Base-by-base conservation (phyloP, 768 basidiomycete species). In the Crucibulum laeve region DNA sequence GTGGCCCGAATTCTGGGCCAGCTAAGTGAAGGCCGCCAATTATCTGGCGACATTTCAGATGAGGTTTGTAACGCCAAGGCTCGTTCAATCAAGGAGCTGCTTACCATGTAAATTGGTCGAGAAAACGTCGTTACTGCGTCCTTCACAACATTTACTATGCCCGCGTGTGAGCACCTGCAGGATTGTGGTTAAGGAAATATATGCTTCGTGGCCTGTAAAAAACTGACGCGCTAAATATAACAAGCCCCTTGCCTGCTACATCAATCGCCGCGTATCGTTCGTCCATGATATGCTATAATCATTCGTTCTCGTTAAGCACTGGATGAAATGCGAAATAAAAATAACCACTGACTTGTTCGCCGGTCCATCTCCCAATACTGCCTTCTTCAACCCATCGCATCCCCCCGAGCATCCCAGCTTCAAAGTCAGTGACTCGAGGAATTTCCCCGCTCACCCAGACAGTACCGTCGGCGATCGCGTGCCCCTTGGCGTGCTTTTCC, bases 11-110 rank as follows among this genome's bases (percentile, higher is more conserved):
- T 47, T 88, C 85, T 0, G 83, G 72, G 5, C 81, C 77, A 1
- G 83, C 87, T n/a, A 92, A 80, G 58, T 93, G 91, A 8, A 92
- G 66, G 17, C 90, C 91, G 1, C 90, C 90, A 28, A 91, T 72
- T 38, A 89, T 69, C 87, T 90, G 47, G 25, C 14, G 18, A 26
- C 18, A 15, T 23, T 36, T 35, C 7, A 19, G 24, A 36, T 25
- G 25, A 28, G 11, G 32, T n/a, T n/a, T n/a, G n/a, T 15, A 10
- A 15, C 2, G 21, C 13, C 19, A 26, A n/a, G 4, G 22, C 25
- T 40, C 6, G 40, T 18, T 23, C 5, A 23, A 15, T 23, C 17
- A 18, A 17, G 19, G 6, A 24, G 21, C 26, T 38, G 42, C 57
- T 25, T 40, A 83, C 88, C 84, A 90, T 90, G 56, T 90, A 76